A percentile compares a stretch with the other conserved stretches of the same genome.
Conservation (phyloP, 768 basidiomycete genomes). For the Lentinula sp. region DNA sequence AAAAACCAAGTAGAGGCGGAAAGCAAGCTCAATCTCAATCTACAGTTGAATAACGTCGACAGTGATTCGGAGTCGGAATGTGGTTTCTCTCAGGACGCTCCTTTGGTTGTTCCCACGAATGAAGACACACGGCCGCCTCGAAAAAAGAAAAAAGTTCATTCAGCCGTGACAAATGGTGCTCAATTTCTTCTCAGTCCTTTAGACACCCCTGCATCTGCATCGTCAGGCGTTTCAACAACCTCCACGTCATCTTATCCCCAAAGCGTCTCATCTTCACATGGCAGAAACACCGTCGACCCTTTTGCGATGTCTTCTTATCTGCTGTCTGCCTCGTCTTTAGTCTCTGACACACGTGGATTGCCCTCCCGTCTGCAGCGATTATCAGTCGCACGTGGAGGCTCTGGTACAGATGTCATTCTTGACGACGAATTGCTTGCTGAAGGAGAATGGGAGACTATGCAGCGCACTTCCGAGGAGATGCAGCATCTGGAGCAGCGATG, state of each 20-base stretch:
- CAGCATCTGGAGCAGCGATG: constrained; percentile 25
- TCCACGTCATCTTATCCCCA: constrained; percentile 7
- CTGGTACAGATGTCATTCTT: constrained; percentile 37
- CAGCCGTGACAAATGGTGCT: constrained; percentile 38
- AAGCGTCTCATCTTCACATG: constrained; percentile 6
- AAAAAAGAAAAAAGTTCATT: constrained; percentile 26
- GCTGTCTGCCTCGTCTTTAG: constrained; percentile 20
- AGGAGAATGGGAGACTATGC: constrained; percentile 59
- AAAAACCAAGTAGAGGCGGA: constrained; percentile 28
- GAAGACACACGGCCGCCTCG: not conserved
- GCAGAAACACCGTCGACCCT: constrained; percentile 18
- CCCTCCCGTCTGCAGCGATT: constrained; percentile 70
- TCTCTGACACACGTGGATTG: constrained; percentile 9
- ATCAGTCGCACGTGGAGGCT: constrained; percentile 50
- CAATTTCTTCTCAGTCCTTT: constrained; percentile 57
- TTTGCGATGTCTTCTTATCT: constrained; percentile 2
- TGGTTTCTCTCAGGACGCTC: not conserved
- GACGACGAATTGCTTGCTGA: constrained; percentile 72
- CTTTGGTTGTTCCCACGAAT: not conserved
- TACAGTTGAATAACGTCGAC: constrained; percentile 31
- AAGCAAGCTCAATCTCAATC: constrained; percentile 28
- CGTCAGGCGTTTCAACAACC: constrained; percentile 7
- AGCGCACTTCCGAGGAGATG: constrained; percentile 50
- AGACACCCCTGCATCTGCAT: constrained; percentile 17
- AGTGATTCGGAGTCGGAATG: constrained; percentile 13